Evolutionary conservation across 306 rosid species (phyloP), one percentile per base, ranked within the genome.

Genomic region (Phaseolus lunatus): DNA sequence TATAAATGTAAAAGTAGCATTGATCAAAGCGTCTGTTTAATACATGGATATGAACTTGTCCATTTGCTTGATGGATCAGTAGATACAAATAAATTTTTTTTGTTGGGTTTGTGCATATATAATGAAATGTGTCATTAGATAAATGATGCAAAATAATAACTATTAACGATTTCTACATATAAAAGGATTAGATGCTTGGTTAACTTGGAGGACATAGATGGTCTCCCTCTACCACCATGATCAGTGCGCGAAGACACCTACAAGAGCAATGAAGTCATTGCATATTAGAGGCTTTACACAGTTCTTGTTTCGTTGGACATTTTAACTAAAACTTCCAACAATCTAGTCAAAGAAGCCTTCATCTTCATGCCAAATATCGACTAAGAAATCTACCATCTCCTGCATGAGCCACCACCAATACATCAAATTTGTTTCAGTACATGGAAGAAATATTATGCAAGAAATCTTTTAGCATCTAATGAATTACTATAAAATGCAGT

Each of bases 371-470:
- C 99, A 95, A 79, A 92, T 88, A 85, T 95, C 97, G 72, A 90
- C 99, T 80, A 92, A 83, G 82, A 90, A 95, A 83, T 95, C 99
- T 81, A 95, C 99, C 99, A 92, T 95, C 78, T 95, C 99, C 99
- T 95, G 96, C 90, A 83, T 33, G 9, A 72, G 26, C 49, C 57
- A 82, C 54, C 62, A 84, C 74, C 80, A 49, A 43, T 58, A 23
- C 81, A 70, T 77, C 35, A 23, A 78, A 70, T 49, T 80, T 49
- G 67, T 56, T 58, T 79, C 62, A 79, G 73, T 57, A 50, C 72
- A 50, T 69, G 52, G 22, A 76, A 29, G 44, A 81, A 7, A 66
- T 52, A 66, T 45, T 27, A 70, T 45, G 23, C 65, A 75, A 15
- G 33, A 73, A 57, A 57, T 23, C 47, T 76, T 73, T 24, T 9